phyloP scores from a whole-genome alignment of 495 filamentous ascomycete species.

The Neurospora discreta region DNA sequence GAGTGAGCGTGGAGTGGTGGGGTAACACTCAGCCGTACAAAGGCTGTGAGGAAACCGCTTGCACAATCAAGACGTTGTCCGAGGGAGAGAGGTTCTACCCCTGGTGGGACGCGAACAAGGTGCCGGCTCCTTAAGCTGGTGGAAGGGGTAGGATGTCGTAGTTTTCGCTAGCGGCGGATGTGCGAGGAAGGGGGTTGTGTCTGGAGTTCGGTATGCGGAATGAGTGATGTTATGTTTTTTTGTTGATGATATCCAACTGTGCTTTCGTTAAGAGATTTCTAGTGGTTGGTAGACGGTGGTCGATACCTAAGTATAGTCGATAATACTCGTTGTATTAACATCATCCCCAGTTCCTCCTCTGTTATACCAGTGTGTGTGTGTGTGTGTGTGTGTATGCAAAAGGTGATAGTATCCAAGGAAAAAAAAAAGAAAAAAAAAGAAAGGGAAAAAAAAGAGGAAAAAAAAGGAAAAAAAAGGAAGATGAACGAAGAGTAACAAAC shows the following conservation, averaged over 20 bases:
- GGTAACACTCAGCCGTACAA: slow-evolving; percentile 21
- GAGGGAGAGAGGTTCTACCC: slow-evolving; percentile 14
- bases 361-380: not conserved
- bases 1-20: slow-evolving; percentile 31
- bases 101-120: not conserved
- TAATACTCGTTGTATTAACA: not conserved
- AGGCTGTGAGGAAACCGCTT: slow-evolving; percentile 23
- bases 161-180: too few species aligned
- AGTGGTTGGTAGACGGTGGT: not conserved
- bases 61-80: slow-evolving; percentile 12
- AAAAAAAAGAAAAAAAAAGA: not conserved
- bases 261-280: not conserved
- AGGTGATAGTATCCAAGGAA: not conserved
- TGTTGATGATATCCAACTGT: not conserved
- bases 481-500: not conserved
- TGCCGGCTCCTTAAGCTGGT: not conserved
- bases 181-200: not conserved
- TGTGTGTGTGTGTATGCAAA: not conserved
- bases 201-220: not conserved
- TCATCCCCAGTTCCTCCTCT: not conserved
- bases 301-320: not conserved
- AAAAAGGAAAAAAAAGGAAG: too few species aligned
- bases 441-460: not conserved
- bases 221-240: not conserved
- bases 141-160: too few species aligned